These are phyloP conservation scores for Penicillium silybi DNA, from an alignment of 495 filamentous ascomycete genomes.

Conservation along the genomic window DNA sequence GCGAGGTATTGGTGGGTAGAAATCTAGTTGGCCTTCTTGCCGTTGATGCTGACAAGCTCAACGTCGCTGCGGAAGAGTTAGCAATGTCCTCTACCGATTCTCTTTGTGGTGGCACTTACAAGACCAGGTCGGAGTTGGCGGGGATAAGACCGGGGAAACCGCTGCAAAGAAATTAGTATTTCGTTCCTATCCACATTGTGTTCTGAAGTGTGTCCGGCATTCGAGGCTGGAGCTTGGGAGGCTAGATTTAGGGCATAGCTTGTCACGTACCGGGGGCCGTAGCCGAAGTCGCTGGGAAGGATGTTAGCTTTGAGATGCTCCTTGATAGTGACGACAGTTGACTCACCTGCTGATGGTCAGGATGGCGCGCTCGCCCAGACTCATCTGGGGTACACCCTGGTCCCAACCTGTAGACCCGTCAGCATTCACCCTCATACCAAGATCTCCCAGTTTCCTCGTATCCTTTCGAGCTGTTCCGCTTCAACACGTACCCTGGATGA, in stretches of 20 bases:
- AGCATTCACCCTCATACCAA: not conserved
- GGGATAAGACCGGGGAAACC: constrained; percentile 65
- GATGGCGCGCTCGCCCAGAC: constrained; percentile 73
- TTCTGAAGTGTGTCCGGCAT: not conserved
- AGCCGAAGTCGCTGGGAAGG: constrained; percentile 65
- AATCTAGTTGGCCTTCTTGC: constrained; percentile 21
- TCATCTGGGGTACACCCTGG: constrained; percentile 76
- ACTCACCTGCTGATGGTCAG: constrained; percentile 73
- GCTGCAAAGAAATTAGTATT: constrained; percentile 17
- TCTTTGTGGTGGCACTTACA: constrained; percentile 36
- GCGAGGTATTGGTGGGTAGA: not conserved
- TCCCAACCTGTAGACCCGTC: constrained; percentile 65
- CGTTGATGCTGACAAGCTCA: constrained; percentile 41
- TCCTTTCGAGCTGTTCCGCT: not conserved
- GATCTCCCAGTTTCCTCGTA: not conserved
- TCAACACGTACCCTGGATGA: constrained; percentile 66
- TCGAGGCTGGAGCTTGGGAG: not conserved
- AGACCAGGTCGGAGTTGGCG: constrained; percentile 41
- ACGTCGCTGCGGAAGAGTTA: constrained; percentile 35
- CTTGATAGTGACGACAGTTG: not conserved
- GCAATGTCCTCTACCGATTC: not conserved
- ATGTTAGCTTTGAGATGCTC: not conserved
- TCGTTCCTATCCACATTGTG: not conserved
- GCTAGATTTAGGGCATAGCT: no score
- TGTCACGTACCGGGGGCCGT: constrained; percentile 62